phyloP scores from a whole-genome alignment of 805 yeast genomes.

The Myxozyma melibiosi region DNA sequence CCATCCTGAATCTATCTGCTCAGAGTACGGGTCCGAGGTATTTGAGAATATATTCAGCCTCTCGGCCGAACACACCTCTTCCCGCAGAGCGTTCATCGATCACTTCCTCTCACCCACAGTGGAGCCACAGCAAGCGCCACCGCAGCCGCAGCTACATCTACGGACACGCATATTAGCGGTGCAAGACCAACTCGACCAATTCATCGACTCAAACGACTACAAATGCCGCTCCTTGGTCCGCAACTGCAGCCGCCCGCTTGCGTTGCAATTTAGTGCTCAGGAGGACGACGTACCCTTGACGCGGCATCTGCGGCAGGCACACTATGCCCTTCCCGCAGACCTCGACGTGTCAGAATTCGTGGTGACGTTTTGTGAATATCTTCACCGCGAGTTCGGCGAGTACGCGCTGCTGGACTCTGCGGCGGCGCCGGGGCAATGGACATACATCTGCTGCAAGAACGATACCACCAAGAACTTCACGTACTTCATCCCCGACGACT shows the following conservation, averaged over 20 bases:
- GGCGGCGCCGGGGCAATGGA: constrained; percentile 82
- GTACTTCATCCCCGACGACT: constrained; percentile 16
- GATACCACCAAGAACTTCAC: constrained; percentile 1
- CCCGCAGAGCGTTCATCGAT: neutral
- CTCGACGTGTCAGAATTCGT: constrained; percentile 5
- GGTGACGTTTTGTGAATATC: constrained; percentile 11
- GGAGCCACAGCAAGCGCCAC: too few species aligned
- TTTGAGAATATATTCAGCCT: constrained; percentile 14
- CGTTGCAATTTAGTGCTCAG: neutral
- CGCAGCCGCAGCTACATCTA: too few species aligned
- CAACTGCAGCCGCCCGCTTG: too few species aligned
- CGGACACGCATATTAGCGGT: too few species aligned
- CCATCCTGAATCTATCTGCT: constrained; percentile 94
- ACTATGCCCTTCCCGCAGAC: neutral
- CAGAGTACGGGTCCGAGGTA: constrained; percentile 57
- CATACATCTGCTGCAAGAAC: constrained; percentile 65
- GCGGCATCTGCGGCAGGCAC: constrained; percentile 8
- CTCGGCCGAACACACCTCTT: neutral
- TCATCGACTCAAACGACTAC: too few species aligned
- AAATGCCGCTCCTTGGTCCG: too few species aligned
- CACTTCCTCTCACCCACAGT: neutral
- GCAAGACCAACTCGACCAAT: too few species aligned
- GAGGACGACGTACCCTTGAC: neutral
- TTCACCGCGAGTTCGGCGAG: neutral
- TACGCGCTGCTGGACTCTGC: constrained; percentile 66